Percentiles rank a stretch among this genome's conserved stretches.
Conservation (phyloP, 106 monocot genomes). For the Dioscorea alata region DNA sequence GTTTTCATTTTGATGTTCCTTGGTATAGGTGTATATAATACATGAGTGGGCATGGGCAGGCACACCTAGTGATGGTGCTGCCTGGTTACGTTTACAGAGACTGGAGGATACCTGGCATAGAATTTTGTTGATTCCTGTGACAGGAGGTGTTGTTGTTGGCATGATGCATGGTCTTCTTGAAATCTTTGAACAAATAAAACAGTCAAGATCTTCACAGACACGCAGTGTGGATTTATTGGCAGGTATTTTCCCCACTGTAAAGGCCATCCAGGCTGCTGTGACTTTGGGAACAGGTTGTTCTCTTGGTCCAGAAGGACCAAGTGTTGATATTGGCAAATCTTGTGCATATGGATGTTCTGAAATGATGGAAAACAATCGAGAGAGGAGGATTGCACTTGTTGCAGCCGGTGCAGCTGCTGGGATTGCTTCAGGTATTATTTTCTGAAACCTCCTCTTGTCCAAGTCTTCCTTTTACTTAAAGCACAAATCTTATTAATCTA, state of each 20-base stretch:
- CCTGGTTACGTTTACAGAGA: conserved; percentile 93
- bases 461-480: too few species aligned
- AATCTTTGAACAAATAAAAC: conserved; percentile 93
- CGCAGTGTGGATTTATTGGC: conserved; percentile 61
- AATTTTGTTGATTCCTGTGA: conserved; percentile 88
- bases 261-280: conserved; percentile 95
- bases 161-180: conserved; percentile 99
- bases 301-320: conserved; percentile 97
- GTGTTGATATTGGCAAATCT: conserved; percentile 98
- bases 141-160: conserved; percentile 98
- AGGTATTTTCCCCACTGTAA: conserved; percentile 83
- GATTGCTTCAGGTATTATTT: conserved; percentile 88
- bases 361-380: conserved; percentile 99
- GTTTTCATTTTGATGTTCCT: too few species aligned
- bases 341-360: conserved; percentile 97
- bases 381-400: conserved; percentile 94
- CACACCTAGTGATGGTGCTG: conserved; percentile 96
- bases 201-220: conserved; percentile 65
- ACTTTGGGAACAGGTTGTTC: conserved; percentile 99
- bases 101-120: conserved; percentile 97
- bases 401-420: conserved; percentile 99
- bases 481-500: too few species aligned
- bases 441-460: neutral
- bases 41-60: conserved; percentile 99
- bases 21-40: conserved; percentile 77